Evolutionary conservation across 208 protist species (phyloP).

Genomic region (Acanthamoeba triangularis): DNA sequence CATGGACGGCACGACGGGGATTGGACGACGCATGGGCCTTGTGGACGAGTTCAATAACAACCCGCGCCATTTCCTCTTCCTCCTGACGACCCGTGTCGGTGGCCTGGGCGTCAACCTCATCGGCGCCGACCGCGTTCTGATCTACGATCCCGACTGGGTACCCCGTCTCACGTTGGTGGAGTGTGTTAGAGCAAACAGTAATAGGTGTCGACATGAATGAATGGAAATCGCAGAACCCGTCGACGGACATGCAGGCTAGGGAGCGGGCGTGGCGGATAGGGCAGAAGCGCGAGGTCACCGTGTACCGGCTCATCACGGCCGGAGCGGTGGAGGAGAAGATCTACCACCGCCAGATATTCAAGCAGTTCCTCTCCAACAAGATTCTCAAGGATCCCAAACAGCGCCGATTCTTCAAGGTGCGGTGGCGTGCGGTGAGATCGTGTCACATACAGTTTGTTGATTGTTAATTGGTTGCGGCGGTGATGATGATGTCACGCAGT

Average conservation of each 20-base stretch:
- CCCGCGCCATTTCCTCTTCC: slow-evolving; percentile 95
- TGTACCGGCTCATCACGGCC: slow-evolving; percentile 98
- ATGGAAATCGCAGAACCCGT: slow-evolving; percentile 87
- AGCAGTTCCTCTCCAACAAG: slow-evolving; percentile 95
- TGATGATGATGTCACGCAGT: neutral
- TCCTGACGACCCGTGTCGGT: slow-evolving; percentile 97
- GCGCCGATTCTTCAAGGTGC: slow-evolving; percentile 96
- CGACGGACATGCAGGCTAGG: slow-evolving; percentile 91
- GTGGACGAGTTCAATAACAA: slow-evolving; percentile 98
- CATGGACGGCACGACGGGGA: slow-evolving; percentile 97
- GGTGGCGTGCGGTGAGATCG: neutral
- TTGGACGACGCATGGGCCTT: slow-evolving; percentile 92
- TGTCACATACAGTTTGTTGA: neutral
- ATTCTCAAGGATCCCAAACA: slow-evolving; percentile 97
- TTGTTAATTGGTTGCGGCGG: too few species aligned
- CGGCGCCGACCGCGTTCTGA: slow-evolving; percentile 98
- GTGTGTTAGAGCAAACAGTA: neutral
- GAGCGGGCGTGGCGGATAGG: slow-evolving; percentile 98
- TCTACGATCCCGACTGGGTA: slow-evolving; percentile 99
- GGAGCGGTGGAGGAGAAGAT: slow-evolving; percentile 99
- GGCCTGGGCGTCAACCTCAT: slow-evolving; percentile 99
- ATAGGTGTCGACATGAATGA: too few species aligned
- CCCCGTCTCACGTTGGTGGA: neutral
- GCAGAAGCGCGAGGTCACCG: slow-evolving; percentile 96
- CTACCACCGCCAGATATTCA: slow-evolving; percentile 98